Conservation (phyloP, 345 rosid genomes). For the Hibiscus mutabilis region DNA sequence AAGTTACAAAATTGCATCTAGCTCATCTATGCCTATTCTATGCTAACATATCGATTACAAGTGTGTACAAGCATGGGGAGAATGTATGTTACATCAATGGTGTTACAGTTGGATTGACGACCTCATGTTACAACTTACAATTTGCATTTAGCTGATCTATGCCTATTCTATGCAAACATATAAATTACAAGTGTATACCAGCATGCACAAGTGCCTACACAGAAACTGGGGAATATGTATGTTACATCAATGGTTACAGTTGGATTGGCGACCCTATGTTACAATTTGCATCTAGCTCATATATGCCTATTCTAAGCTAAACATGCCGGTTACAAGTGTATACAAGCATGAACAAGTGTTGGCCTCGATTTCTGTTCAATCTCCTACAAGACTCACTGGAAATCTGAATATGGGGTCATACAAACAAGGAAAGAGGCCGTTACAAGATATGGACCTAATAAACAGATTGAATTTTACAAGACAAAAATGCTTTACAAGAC, state of each 20-base stretch:
- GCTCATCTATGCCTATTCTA: not conserved
- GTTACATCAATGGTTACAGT: slow-evolving; percentile 23
- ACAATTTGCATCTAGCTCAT: slow-evolving; percentile 11
- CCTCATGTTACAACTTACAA: not conserved
- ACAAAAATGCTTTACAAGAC: not conserved
- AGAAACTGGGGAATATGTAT: not conserved
- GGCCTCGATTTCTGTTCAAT: slow-evolving; percentile 21
- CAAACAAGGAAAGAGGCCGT: slow-evolving; percentile 22
- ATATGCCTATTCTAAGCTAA: slow-evolving; percentile 13
- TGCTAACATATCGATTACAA: not conserved
- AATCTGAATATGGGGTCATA: slow-evolving; percentile 12
- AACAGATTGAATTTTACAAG: slow-evolving; percentile 21
- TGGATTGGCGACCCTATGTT: slow-evolving; percentile 7
- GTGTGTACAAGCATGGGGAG: not conserved
- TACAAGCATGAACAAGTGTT: slow-evolving; percentile 4
- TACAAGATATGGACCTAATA: slow-evolving; percentile 26
- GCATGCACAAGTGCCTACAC: not conserved
- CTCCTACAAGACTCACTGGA: slow-evolving; percentile 19
- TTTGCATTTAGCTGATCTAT: not conserved
- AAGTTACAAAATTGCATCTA: not conserved
- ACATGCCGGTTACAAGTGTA: slow-evolving; percentile 18
- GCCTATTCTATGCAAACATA: not conserved
- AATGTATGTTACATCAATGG: not conserved
- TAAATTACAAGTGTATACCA: not conserved
- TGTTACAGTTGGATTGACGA: not conserved